phyloP scores from a whole-genome alignment of 176 grass and related monocot species.

The Juncus inflexus region DNA sequence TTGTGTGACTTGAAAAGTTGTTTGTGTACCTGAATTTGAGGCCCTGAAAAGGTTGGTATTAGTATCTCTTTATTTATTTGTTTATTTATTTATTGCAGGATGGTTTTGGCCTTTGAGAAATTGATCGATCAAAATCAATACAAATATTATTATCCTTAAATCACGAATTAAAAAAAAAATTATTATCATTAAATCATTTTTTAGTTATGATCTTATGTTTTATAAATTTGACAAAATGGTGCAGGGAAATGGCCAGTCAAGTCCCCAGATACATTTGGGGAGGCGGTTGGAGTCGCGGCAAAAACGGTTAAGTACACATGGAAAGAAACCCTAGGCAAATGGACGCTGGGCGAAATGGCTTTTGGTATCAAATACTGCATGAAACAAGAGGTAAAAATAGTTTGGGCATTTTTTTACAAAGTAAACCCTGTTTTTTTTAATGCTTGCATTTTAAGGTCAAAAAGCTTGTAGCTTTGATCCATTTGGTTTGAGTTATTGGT shows the following conservation, averaged over 20 bases:
- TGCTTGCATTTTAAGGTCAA: background rate
- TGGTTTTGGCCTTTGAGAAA: no score
- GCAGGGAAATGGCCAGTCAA: constrained; percentile 43
- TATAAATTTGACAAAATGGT: constrained; percentile 9
- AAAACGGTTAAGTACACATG: constrained; percentile 52
- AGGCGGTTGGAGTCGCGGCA: constrained; percentile 35
- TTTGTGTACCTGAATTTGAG: background rate
- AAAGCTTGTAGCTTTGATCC: background rate
- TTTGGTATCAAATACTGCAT: constrained; percentile 89
- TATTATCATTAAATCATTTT: background rate
- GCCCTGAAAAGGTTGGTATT: no score
- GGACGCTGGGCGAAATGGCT: constrained; percentile 75
- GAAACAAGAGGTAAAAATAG: constrained; percentile 56
- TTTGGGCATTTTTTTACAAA: constrained; percentile 1
- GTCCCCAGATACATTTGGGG: constrained; percentile 44
- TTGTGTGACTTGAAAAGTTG: background rate
- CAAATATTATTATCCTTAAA: no score
- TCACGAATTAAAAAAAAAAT: no score
- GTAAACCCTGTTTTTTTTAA: background rate
- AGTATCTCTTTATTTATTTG: no score
- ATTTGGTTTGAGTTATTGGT: background rate
- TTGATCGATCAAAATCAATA: no score
- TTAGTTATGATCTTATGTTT: background rate
- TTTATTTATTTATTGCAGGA: no score
- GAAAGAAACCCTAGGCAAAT: constrained; percentile 77